phyloP scores from a whole-genome alignment of 1,284 basidiomycete genomes.

The Puccinia hordei region DNA sequence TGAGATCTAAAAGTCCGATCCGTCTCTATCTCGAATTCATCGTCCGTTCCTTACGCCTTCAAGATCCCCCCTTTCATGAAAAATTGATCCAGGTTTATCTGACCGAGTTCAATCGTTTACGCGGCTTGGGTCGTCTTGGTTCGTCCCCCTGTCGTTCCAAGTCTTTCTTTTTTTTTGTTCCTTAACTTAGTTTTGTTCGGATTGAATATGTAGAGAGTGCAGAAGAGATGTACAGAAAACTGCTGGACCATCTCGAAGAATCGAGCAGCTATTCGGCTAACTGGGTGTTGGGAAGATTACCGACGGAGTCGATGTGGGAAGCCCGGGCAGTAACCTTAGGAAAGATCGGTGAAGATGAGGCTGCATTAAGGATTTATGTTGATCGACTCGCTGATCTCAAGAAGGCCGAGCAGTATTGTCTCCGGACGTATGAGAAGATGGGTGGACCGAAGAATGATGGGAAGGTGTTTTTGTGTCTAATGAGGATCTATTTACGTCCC shows the following conservation, averaged over 20 bases:
- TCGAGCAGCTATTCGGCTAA: slow-evolving; percentile 76
- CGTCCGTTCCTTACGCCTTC: slow-evolving; percentile 62
- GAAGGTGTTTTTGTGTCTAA: slow-evolving; percentile 76
- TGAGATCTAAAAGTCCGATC: slow-evolving; percentile 59
- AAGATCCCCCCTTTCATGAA: slow-evolving; percentile 69
- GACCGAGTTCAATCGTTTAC: slow-evolving; percentile 64
- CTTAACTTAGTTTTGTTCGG: no score
- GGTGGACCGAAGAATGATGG: slow-evolving; percentile 61
- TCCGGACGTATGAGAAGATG: slow-evolving; percentile 67
- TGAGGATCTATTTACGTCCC: slow-evolving; percentile 83
- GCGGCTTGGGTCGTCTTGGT: slow-evolving; percentile 68
- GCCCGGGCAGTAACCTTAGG: slow-evolving; percentile 87
- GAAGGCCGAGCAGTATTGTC: slow-evolving; percentile 92
- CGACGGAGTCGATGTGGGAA: slow-evolving; percentile 77
- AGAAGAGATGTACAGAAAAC: slow-evolving; percentile 66
- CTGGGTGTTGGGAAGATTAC: slow-evolving; percentile 74
- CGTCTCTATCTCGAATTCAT: slow-evolving; percentile 80
- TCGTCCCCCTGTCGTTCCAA: slow-evolving; percentile 57
- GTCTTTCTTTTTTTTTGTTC: slow-evolving; percentile 9
- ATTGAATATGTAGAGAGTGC: slow-evolving; percentile 28
- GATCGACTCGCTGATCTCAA: slow-evolving; percentile 76
- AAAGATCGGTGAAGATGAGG: slow-evolving; percentile 83
- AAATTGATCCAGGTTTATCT: slow-evolving; percentile 84
- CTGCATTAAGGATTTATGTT: slow-evolving; percentile 88
- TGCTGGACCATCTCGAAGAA: slow-evolving; percentile 74